Base-by-base conservation (phyloP, 179 eudicot species). In the Actinidia arguta region DNA sequence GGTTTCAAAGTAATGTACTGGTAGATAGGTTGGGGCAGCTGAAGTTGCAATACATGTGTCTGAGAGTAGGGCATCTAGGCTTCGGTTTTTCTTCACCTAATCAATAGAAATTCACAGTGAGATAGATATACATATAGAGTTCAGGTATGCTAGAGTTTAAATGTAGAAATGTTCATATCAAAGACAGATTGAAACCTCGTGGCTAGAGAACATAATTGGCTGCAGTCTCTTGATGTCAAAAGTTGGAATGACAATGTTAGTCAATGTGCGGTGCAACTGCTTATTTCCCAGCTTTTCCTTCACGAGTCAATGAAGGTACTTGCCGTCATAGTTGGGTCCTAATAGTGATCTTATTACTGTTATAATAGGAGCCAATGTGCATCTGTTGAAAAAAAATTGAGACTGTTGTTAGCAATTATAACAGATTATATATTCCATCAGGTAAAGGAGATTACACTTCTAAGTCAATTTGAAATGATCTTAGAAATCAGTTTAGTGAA, bases 281-380 rank as follows among this genome's bases (percentile, higher is more conserved):
- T 78, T 85, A n/a, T 83, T 76, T 77, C 89, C 92, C 1, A 91
- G 78, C 44, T 87, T 88, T n/a, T 89, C 93, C 25, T 78, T 86
- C 1, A 84, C 70, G 13, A 91, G 42, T 47, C 58, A 61, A 36
- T 85, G 92, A 11, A 91, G 83, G 63, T 91, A 86, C 72, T 85
- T 55, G 3, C 92, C n/a, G n/a, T 89, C 87, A 76, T 91, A 88
- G 59, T 78, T 87, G 6, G 93, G 93, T 62, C 93, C 92, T 52
- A 81, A 81, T 1, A 90, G 11, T 5, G 82, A 62, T 63, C 51
- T 85, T 48, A 84, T 17, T 71, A 88, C 63, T 16, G 81, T 75
- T 72, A 62, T 11, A 62, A 27, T 16, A 31, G 16, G 17, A 39
- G 79, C 74, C n/a, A n/a, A n/a, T n/a, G n/a, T n/a, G 52, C 59